These are phyloP conservation scores for Tetrahymena elliotti DNA, from an alignment of 73 alveolate species.

Conservation along the genomic window DNA sequence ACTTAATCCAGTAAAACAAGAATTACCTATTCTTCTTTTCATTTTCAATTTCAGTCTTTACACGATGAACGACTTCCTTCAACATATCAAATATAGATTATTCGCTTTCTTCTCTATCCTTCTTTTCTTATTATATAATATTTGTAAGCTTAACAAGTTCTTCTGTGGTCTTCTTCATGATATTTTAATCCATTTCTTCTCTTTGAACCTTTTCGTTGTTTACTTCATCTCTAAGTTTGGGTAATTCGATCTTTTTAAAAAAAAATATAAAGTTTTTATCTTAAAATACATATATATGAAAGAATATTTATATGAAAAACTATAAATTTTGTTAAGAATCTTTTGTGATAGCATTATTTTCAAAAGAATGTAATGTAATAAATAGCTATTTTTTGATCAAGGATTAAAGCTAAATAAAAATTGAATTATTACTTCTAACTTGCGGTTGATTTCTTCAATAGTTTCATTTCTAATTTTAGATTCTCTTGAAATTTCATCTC, in stretches of 20 bases:
- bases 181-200: conserved; percentile 62
- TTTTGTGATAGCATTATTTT: too few relatives aligned
- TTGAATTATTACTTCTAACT: conserved; percentile 16
- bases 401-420: conserved; percentile 12
- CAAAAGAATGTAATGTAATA: too few relatives aligned
- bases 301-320: too few relatives aligned
- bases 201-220: conserved; percentile 63
- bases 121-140: conserved; percentile 58
- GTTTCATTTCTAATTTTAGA: conserved; percentile 28
- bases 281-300: neutral
- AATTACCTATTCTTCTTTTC: conserved; percentile 64
- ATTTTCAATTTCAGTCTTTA: conserved; percentile 71
- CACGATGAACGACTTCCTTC: conserved; percentile 74
- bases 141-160: conserved; percentile 58
- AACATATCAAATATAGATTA: conserved; percentile 85
- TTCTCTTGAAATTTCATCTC: conserved; percentile 35
- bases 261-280: neutral
- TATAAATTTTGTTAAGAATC: neutral
- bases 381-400: too few relatives aligned
- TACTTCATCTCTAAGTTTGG: conserved; percentile 72
- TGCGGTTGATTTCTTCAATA: conserved; percentile 36
- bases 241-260: conserved; percentile 60
- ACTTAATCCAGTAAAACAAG: neutral
- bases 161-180: conserved; percentile 62
- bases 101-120: conserved; percentile 86